Conservation (phyloP, 331 rosid genomes). For the Cydonia oblonga region DNA sequence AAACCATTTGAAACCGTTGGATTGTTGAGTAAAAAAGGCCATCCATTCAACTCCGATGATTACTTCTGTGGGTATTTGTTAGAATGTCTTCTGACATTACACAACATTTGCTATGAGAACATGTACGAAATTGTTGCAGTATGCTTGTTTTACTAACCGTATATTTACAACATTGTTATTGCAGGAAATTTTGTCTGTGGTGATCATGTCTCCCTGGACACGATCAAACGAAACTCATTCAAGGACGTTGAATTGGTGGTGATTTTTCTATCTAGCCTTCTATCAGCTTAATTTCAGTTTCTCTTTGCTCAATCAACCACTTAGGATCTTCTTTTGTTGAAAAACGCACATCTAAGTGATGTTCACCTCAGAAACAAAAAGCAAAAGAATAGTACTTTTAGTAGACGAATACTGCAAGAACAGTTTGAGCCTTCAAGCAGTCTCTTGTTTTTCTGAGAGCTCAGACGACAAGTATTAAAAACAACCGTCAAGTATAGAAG, state of each 20-base stretch:
- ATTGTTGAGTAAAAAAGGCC: neutral
- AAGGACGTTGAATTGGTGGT: neutral
- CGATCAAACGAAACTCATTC: neutral
- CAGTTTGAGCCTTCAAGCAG: neutral
- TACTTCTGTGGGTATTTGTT: neutral
- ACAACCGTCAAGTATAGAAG: neutral
- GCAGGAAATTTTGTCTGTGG: neutral
- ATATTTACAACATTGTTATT: neutral
- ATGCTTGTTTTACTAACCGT: neutral
- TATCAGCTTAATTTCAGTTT: conserved; percentile 49
- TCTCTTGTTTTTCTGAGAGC: neutral
- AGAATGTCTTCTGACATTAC: neutral
- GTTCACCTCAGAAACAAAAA: conserved; percentile 44
- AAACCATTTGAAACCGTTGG: neutral
- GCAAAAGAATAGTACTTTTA: neutral
- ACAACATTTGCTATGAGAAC: neutral
- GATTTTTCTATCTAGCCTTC: conserved; percentile 49
- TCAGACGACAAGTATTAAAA: neutral
- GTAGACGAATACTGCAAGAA: neutral
- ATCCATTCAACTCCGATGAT: no score
- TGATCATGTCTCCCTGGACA: neutral
- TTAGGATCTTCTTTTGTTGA: conserved; percentile 54
- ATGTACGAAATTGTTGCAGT: neutral
- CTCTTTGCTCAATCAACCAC: conserved; percentile 73
- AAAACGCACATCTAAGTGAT: conserved; percentile 75